phyloP scores from a whole-genome alignment of 2,329 filamentous ascomycete species.

The Penicillium sp. region DNA sequence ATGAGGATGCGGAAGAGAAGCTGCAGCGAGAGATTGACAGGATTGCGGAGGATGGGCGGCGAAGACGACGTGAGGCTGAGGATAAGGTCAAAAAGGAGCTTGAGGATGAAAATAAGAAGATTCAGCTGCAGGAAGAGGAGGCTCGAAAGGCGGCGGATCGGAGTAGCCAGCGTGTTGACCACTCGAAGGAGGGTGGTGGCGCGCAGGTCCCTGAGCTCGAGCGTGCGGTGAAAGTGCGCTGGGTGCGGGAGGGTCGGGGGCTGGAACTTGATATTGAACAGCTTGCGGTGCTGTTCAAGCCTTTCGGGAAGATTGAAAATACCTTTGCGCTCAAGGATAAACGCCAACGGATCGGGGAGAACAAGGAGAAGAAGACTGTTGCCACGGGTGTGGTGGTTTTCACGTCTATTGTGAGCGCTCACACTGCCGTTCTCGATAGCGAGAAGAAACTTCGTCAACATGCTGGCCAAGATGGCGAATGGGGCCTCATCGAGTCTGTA shows the following conservation, averaged over 20 bases:
- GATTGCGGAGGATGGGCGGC: conserved; percentile 55
- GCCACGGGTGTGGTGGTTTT: conserved; percentile 58
- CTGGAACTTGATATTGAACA: conserved; percentile 50
- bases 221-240: conserved; percentile 59
- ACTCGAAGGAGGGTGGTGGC: conserved; percentile 40
- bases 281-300: conserved; percentile 50
- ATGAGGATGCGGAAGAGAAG: conserved; percentile 49
- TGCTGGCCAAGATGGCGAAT: conserved; percentile 40
- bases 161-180: conserved; percentile 35
- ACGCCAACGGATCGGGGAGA: conserved; percentile 51
- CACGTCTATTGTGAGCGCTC: conserved; percentile 57
- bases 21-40: conserved; percentile 55
- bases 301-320: conserved; percentile 59
- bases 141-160: conserved; percentile 40
- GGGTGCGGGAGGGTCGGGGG: conserved; percentile 50
- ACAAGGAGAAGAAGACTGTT: conserved; percentile 53
- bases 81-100: conserved; percentile 48
- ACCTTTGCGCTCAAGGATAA: conserved; percentile 58
- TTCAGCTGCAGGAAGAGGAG: conserved; percentile 46
- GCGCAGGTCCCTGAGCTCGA: conserved; percentile 54
- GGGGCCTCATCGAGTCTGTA: conserved; percentile 54
- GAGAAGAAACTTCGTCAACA: conserved; percentile 36
- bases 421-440: conserved; percentile 56
- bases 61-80: conserved; percentile 51
- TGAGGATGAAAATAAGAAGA: conserved; percentile 40